A percentile compares a stretch with the other conserved stretches of the same genome.
These are phyloP conservation scores for Selenicereus undatus DNA, from an alignment of 148 eudicot genomes.

Conservation along the genomic window DNA sequence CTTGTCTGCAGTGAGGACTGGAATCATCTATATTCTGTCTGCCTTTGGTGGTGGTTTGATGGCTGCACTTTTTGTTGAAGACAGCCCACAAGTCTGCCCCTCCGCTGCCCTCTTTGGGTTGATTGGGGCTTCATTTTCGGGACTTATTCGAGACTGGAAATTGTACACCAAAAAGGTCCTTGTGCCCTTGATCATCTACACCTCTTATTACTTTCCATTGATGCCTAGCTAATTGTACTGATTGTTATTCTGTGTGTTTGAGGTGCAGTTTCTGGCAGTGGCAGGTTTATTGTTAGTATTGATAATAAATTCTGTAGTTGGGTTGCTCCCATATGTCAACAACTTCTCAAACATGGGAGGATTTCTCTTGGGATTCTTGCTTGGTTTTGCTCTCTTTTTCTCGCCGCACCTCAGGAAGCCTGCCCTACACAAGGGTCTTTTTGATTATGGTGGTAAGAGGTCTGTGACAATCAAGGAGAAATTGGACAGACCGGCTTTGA, in stretches of 20 bases:
- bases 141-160: conserved; percentile 68
- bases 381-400: conserved; percentile 59
- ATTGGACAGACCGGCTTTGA: conserved; percentile 54
- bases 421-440: conserved; percentile 48
- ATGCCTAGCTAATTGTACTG: neutral
- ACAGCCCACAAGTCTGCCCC: conserved; percentile 56
- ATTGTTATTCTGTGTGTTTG: neutral
- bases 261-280: conserved; percentile 53
- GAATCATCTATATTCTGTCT: conserved; percentile 60
- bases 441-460: conserved; percentile 54
- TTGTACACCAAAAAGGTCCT: conserved; percentile 58
- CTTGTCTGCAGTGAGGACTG: conserved; percentile 60
- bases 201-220: neutral
- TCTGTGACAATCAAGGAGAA: conserved; percentile 46
- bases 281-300: conserved; percentile 35
- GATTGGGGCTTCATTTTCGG: conserved; percentile 68
- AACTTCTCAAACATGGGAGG: conserved; percentile 76
- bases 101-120: conserved; percentile 82
- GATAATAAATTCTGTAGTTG: conserved; percentile 43
- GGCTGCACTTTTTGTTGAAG: conserved; percentile 58
- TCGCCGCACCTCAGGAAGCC: conserved; percentile 51
- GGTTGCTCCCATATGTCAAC: conserved; percentile 60
- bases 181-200: neutral
- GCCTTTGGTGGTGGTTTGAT: conserved; percentile 51
- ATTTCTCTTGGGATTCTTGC: conserved; percentile 58